A percentile compares a stretch with the other conserved stretches of the same genome.
phyloP scores from a whole-genome alignment of 768 basidiomycete genomes.

The Xerocomus brunneocitrinus region DNA sequence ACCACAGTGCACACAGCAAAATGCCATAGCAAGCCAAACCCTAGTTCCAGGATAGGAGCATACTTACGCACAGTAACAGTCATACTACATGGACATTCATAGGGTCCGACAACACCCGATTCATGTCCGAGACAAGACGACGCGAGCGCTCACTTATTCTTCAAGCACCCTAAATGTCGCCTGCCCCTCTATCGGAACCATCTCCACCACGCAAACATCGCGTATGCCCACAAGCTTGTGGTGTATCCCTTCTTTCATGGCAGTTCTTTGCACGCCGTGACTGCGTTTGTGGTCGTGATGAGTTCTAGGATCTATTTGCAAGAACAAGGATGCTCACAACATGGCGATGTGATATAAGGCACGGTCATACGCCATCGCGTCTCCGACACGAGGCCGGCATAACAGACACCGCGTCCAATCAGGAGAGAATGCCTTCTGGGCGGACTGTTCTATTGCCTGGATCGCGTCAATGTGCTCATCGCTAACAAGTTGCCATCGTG shows the following conservation, averaged over 20 bases:
- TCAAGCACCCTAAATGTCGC: not conserved
- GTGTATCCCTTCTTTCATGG: not conserved
- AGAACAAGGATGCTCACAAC: not conserved
- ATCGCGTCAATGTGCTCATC: conserved; percentile 1
- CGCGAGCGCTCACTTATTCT: conserved; percentile 1
- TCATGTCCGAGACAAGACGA: not conserved
- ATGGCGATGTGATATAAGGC: not conserved
- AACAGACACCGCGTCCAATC: conserved; percentile 7
- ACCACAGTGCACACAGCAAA: conserved; percentile 10
- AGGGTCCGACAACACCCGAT: not conserved
- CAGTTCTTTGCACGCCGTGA: not conserved
- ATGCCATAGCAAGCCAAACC: not conserved
- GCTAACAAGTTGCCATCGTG: conserved; percentile 1
- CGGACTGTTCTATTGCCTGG: not conserved
- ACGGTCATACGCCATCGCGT: not conserved
- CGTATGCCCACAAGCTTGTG: not conserved
- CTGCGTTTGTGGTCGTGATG: not conserved
- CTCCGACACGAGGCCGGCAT: conserved; percentile 7
- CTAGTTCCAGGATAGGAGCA: conserved; percentile 1
- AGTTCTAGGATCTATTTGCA: not conserved
- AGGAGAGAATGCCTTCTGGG: not conserved
- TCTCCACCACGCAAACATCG: conserved; percentile 1
- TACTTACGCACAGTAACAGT: not conserved
- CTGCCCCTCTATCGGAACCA: not conserved
- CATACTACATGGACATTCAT: not conserved